phyloP scores from a whole-genome alignment of 352 stramenopile species.

The Pythium apleroticum region DNA sequence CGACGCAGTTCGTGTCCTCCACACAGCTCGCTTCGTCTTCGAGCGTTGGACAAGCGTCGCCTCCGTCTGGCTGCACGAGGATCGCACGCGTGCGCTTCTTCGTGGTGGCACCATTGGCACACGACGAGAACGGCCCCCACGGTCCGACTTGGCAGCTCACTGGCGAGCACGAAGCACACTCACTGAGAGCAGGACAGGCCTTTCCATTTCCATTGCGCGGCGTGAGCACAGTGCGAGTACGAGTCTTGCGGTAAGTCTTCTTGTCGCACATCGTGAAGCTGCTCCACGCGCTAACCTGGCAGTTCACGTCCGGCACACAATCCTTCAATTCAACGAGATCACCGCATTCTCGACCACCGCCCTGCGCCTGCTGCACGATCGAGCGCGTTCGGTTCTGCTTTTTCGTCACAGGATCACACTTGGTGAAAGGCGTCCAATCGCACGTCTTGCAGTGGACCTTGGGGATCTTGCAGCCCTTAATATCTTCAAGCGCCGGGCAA shows the following conservation, averaged over 20 bases:
- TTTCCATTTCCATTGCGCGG: constrained; percentile 33
- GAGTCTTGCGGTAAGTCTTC: constrained; percentile 35
- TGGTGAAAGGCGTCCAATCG: constrained; percentile 43
- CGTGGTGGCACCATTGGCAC: constrained; percentile 26
- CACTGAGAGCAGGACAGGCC: constrained; percentile 37
- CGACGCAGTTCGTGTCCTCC: constrained; percentile 44
- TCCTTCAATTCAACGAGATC: constrained; percentile 32
- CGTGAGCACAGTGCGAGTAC: constrained; percentile 38
- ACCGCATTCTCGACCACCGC: constrained; percentile 41
- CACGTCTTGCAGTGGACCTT: constrained; percentile 53
- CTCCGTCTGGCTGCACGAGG: constrained; percentile 32
- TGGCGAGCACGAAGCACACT: constrained; percentile 36
- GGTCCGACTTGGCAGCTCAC: constrained; percentile 48
- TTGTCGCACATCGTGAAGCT: constrained; percentile 30
- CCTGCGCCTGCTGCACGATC: constrained; percentile 33
- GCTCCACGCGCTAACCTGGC: constrained; percentile 50
- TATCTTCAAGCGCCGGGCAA: constrained; percentile 35
- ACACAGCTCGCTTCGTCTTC: constrained; percentile 34
- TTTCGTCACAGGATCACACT: constrained; percentile 47
- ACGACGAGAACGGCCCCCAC: constrained; percentile 48
- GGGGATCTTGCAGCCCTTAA: constrained; percentile 35
- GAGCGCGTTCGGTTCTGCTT: constrained; percentile 46
- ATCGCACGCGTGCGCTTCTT: constrained; percentile 45
- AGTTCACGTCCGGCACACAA: constrained; percentile 52
- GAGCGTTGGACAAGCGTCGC: constrained; percentile 40